A percentile compares a stretch with the other conserved stretches of the same genome.
These are phyloP conservation scores for Clitopilus hobsonii DNA, from an alignment of 768 basidiomycete species.

Conservation along the genomic window DNA sequence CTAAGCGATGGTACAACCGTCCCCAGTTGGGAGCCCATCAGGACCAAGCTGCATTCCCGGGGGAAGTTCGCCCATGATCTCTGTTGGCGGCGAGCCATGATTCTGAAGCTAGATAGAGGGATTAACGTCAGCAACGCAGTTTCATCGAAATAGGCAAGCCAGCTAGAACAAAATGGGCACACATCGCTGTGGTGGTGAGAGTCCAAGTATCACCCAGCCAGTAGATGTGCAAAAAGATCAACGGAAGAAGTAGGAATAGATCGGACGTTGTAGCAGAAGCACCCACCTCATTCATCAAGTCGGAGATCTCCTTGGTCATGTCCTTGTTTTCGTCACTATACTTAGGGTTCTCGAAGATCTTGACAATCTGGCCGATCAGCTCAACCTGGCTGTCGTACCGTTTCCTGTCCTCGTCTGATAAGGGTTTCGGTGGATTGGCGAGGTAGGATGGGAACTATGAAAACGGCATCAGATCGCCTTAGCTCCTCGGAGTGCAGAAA, in stretches of 20 bases:
- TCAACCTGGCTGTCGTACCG: conserved; percentile 60
- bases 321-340: conserved; percentile 54
- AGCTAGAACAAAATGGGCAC: neutral
- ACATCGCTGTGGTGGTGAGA: neutral
- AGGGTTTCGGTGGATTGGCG: conserved; percentile 41
- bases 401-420: conserved; percentile 54
- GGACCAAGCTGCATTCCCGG: conserved; percentile 55
- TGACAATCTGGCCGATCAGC: conserved; percentile 54
- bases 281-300: conserved; percentile 71
- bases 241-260: neutral
- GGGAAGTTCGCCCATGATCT: conserved; percentile 82
- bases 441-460: conserved; percentile 77
- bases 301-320: conserved; percentile 44
- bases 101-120: conserved; percentile 60
- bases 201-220: neutral
- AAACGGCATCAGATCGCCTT: no score
- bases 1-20: neutral
- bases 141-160: neutral
- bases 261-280: conserved; percentile 2
- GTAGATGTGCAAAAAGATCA: neutral
- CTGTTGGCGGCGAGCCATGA: conserved; percentile 71
- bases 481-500: no score
- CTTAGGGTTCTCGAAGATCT: conserved; percentile 55
- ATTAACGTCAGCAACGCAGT: neutral
- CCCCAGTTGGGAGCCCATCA: conserved; percentile 34